Evolutionary conservation across 225 moss, liverwort and hornwort genomes (phyloP), one percentile per base, ranked within the genome.

Genomic region (Ulota crispa): DNA sequence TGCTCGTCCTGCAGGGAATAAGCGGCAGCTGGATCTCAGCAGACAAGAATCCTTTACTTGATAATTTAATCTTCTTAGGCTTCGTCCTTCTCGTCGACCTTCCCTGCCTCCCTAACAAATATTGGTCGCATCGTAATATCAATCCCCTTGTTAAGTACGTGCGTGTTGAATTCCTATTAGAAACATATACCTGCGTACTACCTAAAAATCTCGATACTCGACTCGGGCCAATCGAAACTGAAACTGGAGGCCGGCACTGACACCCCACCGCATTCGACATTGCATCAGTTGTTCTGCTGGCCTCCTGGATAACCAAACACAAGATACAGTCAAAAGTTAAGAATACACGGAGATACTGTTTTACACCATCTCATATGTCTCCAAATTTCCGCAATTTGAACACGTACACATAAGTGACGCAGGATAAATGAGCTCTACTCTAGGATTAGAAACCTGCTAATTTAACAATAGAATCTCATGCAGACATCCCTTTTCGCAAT

Each of bases 261-360:
- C 42, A 88, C 60, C 84, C 70, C 19, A 82, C 57, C 52, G 64
- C 66, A 82, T 56, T 85, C 72, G 79, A 68, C 85, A 88, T 85
- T 71, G 87, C 72, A 59, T 45, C 70, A 64, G 27, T 80, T 30
- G 55, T 41, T 26, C 39, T 52, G 31, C 68, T 72, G n/a, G 54
- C 23, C n/a, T 65, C 72, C 80, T 86, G 60, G 31, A 28, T 64
- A 72, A 34, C 37, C 75, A 39, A 74, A 69, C 13, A 64, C 11
- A 70, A 42, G 8, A 43, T 19, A 37, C 3, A 23, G 26, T 78
- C 56, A 78, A 31, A 20, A 76, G 18, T 52, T 37, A 23, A 37
- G 16, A 67, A n/a, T 28, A 60, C 13, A 60, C 37, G 16, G 53
- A 19, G 30, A 68, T 68, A 21, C 66, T 47, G 9, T 26, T 14